These are phyloP conservation scores for Hericium erinaceus DNA, from an alignment of 768 basidiomycete species.

Conservation along the genomic window DNA sequence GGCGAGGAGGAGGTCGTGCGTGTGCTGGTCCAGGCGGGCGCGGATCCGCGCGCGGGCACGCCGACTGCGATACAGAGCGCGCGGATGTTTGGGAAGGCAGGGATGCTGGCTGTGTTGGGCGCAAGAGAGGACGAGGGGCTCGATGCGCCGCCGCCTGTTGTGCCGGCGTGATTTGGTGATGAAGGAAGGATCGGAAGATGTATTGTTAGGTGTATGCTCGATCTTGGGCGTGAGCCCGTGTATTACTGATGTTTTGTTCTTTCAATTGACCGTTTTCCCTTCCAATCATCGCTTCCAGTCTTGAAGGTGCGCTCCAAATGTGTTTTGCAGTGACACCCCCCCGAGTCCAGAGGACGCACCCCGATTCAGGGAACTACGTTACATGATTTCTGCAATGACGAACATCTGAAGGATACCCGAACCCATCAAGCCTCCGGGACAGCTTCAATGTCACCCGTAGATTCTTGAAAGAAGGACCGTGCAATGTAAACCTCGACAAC, in stretches of 20 bases:
- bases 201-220: no score
- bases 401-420: no score
- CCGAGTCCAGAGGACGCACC: no score
- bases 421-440: neutral
- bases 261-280: no score
- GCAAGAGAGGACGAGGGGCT: conserved; percentile 43
- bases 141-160: conserved; percentile 20
- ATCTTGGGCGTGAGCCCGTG: neutral
- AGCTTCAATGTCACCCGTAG: neutral
- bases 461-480: neutral
- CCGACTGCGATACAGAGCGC: conserved; percentile 66
- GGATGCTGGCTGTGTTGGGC: conserved; percentile 48
- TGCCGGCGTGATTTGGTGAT: neutral
- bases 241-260: neutral
- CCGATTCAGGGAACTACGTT: no score
- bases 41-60: conserved; percentile 55
- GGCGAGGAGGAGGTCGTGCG: conserved; percentile 53
- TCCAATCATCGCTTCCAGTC: no score
- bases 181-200: neutral
- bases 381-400: no score
- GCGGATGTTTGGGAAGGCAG: conserved; percentile 53
- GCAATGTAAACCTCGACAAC: neutral
- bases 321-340: no score
- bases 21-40: conserved; percentile 38
- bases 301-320: no score